Conservation (phyloP, 2,329 filamentous ascomycete genomes). For the Penicillium sclerotigenum region DNA sequence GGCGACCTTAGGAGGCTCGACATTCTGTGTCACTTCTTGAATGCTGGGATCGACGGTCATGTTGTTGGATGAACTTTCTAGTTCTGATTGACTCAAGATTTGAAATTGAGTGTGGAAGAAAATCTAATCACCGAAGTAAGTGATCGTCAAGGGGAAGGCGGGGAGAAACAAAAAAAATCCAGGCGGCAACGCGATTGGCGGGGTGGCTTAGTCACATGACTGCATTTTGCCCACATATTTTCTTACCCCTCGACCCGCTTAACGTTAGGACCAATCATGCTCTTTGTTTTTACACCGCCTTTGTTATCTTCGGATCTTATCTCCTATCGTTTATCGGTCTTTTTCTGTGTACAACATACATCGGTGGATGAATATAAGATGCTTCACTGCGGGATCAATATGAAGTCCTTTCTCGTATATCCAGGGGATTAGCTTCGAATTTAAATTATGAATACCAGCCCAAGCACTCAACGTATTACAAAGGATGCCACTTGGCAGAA, state of each 20-base stretch:
- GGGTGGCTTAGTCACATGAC: not conserved
- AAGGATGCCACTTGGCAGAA: not conserved
- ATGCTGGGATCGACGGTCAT: conserved; percentile 16
- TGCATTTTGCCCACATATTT: not conserved
- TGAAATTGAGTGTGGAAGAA: not conserved
- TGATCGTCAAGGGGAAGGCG: conserved; percentile 5
- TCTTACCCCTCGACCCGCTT: not conserved
- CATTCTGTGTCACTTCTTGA: conserved; percentile 40
- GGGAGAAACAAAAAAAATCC: conserved; percentile 13
- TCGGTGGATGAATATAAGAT: not conserved
- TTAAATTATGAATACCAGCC: not conserved
- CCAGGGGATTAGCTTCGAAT: too few species aligned
- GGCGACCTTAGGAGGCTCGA: conserved; percentile 48
- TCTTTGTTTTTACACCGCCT: not conserved
- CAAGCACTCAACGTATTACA: too few species aligned
- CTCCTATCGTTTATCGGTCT: not conserved
- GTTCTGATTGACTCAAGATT: not conserved
- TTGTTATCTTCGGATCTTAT: conserved; percentile 12
- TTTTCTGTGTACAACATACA: too few species aligned
- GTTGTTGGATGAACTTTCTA: not conserved
- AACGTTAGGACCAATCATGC: not conserved
- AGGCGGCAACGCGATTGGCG: conserved; percentile 5
- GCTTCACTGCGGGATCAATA: not conserved
- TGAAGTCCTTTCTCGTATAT: too few species aligned
- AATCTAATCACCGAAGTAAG: conserved; percentile 3